Evolutionary conservation across 345 rosid species (phyloP), one percentile per base, ranked within the genome.

Genomic region (Euphorbia peplus): DNA sequence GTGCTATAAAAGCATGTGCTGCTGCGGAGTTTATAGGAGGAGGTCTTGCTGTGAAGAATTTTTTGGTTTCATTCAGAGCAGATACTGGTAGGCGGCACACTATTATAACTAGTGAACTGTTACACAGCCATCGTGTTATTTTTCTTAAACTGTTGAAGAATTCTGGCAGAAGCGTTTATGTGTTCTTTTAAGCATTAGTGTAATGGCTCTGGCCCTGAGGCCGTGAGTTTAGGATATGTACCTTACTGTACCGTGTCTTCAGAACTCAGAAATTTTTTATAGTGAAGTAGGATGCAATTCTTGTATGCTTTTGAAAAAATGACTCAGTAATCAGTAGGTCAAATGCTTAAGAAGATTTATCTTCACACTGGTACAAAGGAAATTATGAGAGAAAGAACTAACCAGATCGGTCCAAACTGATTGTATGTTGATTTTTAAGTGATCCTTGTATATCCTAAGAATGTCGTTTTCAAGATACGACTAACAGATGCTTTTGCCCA

Each of bases 11-110:
- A 58, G 64, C 57, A 30, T 26, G 56, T 46, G 65, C 57, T 42
- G 47, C 72, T 44, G 48, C 58, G 46, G 48, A 69, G 32, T 59
- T 58, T 47, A 30, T 59, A 46, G 4, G 7, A 30, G 71, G 26
- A 29, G 64, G 29, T 22, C 25, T 58, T 21, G 7, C 12, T 18
- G 71, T 56, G 28, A 68, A 68, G 64, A 44, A 59, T 41, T 44
- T 57, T 26, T 10, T 57, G 12, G 57, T 29, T 60, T 60, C 64
- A 60, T 60, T 60, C 28, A 11, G 39, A 61, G 50, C 18, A 39
- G 8, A 28, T 26, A n/a, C 46, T 46, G 57, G 57, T 58, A 69
- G 29, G 57, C 21, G 25, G 51, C 21, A 30, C 4, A 6, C 25
- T 22, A 10, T 39, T 13, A 37, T 6, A 39, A 21, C 50, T 61